A percentile compares a stretch with the other conserved stretches of the same genome.
These are phyloP conservation scores for Fonsecaea monophora DNA, from an alignment of 2,329 filamentous ascomycete species.

Conservation along the genomic window DNA sequence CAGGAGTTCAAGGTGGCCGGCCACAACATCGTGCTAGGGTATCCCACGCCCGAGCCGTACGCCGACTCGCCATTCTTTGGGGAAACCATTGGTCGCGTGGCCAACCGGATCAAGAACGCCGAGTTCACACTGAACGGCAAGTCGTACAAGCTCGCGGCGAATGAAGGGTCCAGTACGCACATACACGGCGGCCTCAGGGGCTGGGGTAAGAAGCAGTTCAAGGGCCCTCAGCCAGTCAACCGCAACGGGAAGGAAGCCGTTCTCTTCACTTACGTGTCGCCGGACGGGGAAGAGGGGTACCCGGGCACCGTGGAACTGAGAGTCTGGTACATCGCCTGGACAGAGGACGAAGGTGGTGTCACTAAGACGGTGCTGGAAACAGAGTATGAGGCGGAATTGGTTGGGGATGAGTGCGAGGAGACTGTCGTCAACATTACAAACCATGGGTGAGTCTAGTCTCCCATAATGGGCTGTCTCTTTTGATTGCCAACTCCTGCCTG, in stretches of 20 bases:
- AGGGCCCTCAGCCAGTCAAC: constrained; percentile 69
- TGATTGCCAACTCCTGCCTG: constrained; percentile 9
- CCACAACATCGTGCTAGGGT: constrained; percentile 87
- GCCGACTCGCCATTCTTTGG: constrained; percentile 83
- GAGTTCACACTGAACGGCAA: constrained; percentile 75
- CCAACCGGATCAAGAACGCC: constrained; percentile 80
- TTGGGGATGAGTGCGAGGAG: constrained; percentile 79
- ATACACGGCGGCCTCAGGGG: constrained; percentile 75
- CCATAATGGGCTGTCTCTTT: neutral
- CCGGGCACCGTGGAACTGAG: constrained; percentile 81
- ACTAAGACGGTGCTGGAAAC: constrained; percentile 76
- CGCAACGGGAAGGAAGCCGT: constrained; percentile 69
- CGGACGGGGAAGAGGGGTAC: constrained; percentile 86
- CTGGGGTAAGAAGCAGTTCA: constrained; percentile 81
- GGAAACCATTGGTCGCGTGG: constrained; percentile 83
- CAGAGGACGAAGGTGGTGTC: constrained; percentile 64
- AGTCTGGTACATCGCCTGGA: constrained; percentile 79
- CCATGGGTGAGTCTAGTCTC: constrained; percentile 72
- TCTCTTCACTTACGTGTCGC: constrained; percentile 64
- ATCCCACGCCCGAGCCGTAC: constrained; percentile 78
- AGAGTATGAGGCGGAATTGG: constrained; percentile 86
- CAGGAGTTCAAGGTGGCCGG: constrained; percentile 78
- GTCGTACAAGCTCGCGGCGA: constrained; percentile 72
- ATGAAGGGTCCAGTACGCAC: constrained; percentile 80
- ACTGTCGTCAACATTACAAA: constrained; percentile 94